These are phyloP conservation scores for Sporothrix inflata DNA, from an alignment of 2,329 filamentous ascomycete genomes.

Conservation along the genomic window DNA sequence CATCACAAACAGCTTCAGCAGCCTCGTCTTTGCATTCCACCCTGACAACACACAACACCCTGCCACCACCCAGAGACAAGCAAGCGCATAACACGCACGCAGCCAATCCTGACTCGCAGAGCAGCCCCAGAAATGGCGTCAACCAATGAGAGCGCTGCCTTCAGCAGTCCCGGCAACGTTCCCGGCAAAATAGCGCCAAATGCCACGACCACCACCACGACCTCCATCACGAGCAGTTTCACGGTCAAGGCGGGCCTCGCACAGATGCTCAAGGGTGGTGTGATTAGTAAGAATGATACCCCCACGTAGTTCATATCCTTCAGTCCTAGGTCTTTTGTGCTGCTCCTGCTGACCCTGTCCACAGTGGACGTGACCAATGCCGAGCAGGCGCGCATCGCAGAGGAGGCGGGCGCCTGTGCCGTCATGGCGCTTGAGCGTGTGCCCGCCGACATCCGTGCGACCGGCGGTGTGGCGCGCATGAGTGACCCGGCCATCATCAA, in stretches of 20 bases:
- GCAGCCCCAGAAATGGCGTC: constrained; percentile 23
- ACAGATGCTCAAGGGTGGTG: constrained; percentile 97
- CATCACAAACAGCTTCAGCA: neutral
- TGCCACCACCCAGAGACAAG: neutral
- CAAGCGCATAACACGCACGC: constrained; percentile 5
- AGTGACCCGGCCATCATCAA: constrained; percentile 92
- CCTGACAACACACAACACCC: neutral
- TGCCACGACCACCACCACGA: constrained; percentile 31
- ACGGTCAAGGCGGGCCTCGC: constrained; percentile 93
- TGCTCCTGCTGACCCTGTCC: neutral
- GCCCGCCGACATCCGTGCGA: constrained; percentile 88
- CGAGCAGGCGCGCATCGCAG: constrained; percentile 92
- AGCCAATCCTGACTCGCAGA: constrained; percentile 23
- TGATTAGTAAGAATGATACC: constrained; percentile 64
- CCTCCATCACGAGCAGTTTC: constrained; percentile 59
- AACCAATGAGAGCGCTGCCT: constrained; percentile 24
- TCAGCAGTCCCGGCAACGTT: constrained; percentile 26
- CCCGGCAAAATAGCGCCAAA: constrained; percentile 29
- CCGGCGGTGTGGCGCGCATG: constrained; percentile 96
- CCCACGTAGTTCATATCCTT: neutral
- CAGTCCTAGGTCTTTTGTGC: neutral
- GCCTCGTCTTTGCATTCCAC: neutral
- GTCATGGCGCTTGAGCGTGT: constrained; percentile 99
- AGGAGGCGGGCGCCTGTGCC: constrained; percentile 91
- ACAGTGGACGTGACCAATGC: constrained; percentile 89